Evolutionary conservation across 768 basidiomycete genomes (phyloP).

Genomic region (Chalciporus chontae): DNA sequence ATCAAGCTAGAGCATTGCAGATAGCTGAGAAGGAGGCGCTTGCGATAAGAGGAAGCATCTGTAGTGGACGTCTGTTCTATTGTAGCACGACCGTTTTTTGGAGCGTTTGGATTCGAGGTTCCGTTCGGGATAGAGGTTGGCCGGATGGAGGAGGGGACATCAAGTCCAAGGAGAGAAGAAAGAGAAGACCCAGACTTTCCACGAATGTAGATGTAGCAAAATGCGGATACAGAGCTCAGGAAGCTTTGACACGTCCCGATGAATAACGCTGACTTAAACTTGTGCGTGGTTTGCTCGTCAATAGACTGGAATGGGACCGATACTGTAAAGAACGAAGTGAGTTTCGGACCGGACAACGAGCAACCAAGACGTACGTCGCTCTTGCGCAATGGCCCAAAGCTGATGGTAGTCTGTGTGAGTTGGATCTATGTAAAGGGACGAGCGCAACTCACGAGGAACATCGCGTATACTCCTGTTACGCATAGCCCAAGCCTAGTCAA

Average conservation of each 20-base stretch:
- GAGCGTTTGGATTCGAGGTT: constrained; percentile 32
- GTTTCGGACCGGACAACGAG: neutral
- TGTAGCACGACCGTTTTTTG: constrained; percentile 31
- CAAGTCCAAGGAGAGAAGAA: constrained; percentile 60
- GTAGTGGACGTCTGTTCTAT: constrained; percentile 26
- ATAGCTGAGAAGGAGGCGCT: constrained; percentile 64
- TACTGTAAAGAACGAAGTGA: constrained; percentile 41
- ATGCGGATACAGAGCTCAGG: constrained; percentile 70
- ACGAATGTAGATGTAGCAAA: constrained; percentile 70
- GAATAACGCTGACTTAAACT: constrained; percentile 84
- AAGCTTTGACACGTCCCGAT: constrained; percentile 83
- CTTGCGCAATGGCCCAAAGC: constrained; percentile 94
- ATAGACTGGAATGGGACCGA: constrained; percentile 79
- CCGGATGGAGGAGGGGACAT: constrained; percentile 22
- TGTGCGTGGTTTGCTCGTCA: constrained; percentile 58
- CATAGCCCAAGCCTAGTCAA: constrained; percentile 63
- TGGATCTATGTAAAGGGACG: neutral
- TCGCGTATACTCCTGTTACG: constrained; percentile 84
- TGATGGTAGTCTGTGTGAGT: constrained; percentile 27
- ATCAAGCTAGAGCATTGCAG: constrained; percentile 85
- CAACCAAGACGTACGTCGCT: constrained; percentile 59
- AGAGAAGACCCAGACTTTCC: constrained; percentile 52
- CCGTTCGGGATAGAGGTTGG: constrained; percentile 26
- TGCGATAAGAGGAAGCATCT: constrained; percentile 34
- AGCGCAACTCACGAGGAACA: constrained; percentile 69